phyloP scores from a whole-genome alignment of 169 alveolate genomes.

The Theileria annulata region DNA sequence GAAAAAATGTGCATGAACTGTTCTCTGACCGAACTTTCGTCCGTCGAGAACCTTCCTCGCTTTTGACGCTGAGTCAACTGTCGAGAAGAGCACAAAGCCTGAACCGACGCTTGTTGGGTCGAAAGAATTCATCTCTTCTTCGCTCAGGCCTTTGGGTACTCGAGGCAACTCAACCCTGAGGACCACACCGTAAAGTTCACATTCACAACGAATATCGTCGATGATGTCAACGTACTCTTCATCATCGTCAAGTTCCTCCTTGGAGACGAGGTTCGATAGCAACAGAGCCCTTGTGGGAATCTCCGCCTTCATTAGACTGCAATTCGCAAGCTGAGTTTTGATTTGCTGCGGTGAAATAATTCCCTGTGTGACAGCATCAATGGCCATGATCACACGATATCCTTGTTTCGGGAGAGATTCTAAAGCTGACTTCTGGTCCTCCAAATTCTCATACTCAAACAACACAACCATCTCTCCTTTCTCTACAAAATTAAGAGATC shows the following conservation, averaged over 20 bases:
- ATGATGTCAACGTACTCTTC: slow-evolving; percentile 84
- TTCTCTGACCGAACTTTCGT: slow-evolving; percentile 72
- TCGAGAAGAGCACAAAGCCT: slow-evolving; percentile 75
- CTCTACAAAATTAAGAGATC: slow-evolving; percentile 15
- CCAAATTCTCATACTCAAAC: slow-evolving; percentile 60
- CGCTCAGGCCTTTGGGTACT: slow-evolving; percentile 66
- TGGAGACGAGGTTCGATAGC: slow-evolving; percentile 79
- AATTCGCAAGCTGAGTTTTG: slow-evolving; percentile 26
- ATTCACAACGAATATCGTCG: slow-evolving; percentile 82
- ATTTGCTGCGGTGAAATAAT: slow-evolving; percentile 40
- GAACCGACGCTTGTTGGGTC: slow-evolving; percentile 69
- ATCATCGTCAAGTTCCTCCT: slow-evolving; percentile 79
- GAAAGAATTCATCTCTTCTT: slow-evolving; percentile 61
- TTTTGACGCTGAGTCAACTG: slow-evolving; percentile 73
- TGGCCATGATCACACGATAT: slow-evolving; percentile 65
- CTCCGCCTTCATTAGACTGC: slow-evolving; percentile 69
- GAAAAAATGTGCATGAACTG: slow-evolving; percentile 78
- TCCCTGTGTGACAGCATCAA: slow-evolving; percentile 74
- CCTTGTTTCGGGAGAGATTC: slow-evolving; percentile 34
- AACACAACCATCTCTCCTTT: slow-evolving; percentile 4
- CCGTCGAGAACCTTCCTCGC: slow-evolving; percentile 80
- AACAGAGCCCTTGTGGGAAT: slow-evolving; percentile 78
- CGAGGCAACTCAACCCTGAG: slow-evolving; percentile 83
- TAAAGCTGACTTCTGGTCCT: slow-evolving; percentile 52
- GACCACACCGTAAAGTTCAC: slow-evolving; percentile 81